Evolutionary conservation across 345 rosid species (phyloP).

Genomic region (Heritiera fomes): DNA sequence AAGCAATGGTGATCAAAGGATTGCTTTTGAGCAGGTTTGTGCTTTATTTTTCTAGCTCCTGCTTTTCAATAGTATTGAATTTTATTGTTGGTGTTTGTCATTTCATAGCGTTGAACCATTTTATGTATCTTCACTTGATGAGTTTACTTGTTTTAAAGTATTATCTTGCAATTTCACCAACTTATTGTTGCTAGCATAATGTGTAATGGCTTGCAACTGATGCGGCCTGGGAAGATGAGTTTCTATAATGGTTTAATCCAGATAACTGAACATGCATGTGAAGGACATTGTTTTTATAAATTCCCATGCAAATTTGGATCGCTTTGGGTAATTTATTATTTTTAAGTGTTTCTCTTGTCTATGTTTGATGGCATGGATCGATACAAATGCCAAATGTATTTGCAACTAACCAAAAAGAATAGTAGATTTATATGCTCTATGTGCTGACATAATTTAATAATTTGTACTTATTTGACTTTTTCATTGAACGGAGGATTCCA

Average conservation of each 20-base stretch:
- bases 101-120: not conserved
- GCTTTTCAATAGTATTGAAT: not conserved
- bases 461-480: not conserved
- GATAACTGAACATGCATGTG: not conserved
- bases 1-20: constrained; percentile 31
- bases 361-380: not conserved
- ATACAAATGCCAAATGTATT: not conserved
- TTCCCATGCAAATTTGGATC: not conserved
- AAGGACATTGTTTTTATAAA: not conserved
- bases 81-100: not conserved
- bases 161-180: not conserved
- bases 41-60: constrained; percentile 19
- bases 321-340: not conserved
- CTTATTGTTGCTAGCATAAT: not conserved
- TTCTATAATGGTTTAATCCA: not conserved
- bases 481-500: not conserved
- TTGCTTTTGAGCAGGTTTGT: constrained; percentile 49
- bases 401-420: not conserved
- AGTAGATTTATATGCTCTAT: not conserved
- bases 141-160: not conserved
- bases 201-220: not conserved
- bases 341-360: not conserved
- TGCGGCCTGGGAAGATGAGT: not conserved
- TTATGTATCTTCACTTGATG: not conserved
- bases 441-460: not conserved